phyloP scores from a whole-genome alignment of 1,284 basidiomycete genomes.

The Caloboletus firmus region DNA sequence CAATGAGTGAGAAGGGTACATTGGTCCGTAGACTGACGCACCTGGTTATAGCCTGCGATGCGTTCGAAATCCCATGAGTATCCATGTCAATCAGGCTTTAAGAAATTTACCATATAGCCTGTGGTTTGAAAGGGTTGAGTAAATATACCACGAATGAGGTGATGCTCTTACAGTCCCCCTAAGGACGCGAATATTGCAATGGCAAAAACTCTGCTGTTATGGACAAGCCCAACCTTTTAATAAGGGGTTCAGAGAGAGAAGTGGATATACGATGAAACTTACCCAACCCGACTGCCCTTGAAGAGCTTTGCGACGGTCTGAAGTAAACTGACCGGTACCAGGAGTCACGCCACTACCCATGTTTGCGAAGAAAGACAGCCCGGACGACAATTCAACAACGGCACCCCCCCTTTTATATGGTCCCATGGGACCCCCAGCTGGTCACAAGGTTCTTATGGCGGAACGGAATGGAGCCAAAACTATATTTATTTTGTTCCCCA shows the following conservation, averaged over 20 bases:
- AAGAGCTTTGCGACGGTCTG: conserved; percentile 52
- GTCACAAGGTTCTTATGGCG: conserved; percentile 2
- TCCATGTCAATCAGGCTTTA: not conserved
- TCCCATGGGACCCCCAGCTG: not conserved
- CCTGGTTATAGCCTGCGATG: conserved; percentile 61
- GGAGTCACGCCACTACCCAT: conserved; percentile 47
- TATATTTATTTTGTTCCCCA: not conserved
- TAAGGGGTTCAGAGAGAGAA: conserved; percentile 1
- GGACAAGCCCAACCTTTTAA: conserved; percentile 56
- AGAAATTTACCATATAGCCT: conserved; percentile 52
- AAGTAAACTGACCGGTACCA: conserved; percentile 37
- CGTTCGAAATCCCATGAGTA: conserved; percentile 2
- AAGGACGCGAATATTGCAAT: conserved; percentile 73
- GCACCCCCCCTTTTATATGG: not conserved
- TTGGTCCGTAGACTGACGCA: conserved; percentile 26
- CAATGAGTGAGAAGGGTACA: not conserved
- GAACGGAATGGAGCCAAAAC: not conserved
- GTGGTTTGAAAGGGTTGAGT: conserved; percentile 2
- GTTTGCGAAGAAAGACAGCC: not conserved
- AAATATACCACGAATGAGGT: not conserved
- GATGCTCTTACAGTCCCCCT: conserved; percentile 61
- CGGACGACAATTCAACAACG: too few relatives aligned
- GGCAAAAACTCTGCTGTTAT: conserved; percentile 59
- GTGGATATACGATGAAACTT: conserved; percentile 20
- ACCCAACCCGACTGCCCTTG: conserved; percentile 70